These are phyloP conservation scores for Moricandia moricandioides DNA, from an alignment of 345 rosid genomes.

Conservation along the genomic window DNA sequence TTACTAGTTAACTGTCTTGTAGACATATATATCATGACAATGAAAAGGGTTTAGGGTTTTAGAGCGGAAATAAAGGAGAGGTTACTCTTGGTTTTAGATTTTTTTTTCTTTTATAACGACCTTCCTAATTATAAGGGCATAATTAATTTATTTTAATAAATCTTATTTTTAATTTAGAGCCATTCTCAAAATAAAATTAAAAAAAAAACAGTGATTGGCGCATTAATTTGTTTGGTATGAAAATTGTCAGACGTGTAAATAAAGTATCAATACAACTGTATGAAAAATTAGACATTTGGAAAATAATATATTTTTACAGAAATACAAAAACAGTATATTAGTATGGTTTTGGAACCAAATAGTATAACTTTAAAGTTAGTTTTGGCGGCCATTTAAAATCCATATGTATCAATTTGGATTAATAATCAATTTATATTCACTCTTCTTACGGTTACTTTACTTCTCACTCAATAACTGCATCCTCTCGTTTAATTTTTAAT, in stretches of 20 bases:
- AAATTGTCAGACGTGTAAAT: not conserved
- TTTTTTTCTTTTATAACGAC: constrained; percentile 1
- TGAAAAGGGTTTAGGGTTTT: constrained; percentile 25
- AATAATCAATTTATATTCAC: not conserved
- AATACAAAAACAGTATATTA: not conserved
- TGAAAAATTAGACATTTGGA: not conserved
- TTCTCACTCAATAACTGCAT: constrained; percentile 18
- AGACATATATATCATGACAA: not conserved
- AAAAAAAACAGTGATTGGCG: not conserved
- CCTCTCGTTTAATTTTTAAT: not conserved
- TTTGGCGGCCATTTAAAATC: not conserved
- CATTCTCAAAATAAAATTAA: not conserved
- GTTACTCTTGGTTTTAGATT: constrained; percentile 15
- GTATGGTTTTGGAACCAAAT: not conserved
- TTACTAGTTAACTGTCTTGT: constrained; percentile 7
- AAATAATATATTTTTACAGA: not conserved
- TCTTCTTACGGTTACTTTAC: constrained; percentile 25
- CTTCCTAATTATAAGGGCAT: constrained; percentile 23
- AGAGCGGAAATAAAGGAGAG: constrained; percentile 27
- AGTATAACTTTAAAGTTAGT: not conserved
- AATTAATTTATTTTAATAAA: not conserved
- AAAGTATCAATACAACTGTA: not conserved
- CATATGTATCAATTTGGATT: not conserved
- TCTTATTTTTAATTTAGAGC: not conserved
- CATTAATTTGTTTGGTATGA: not conserved